These are phyloP conservation scores for Podila clonocystis DNA, from an alignment of 192 early-diverging fungal species.

Conservation along the genomic window DNA sequence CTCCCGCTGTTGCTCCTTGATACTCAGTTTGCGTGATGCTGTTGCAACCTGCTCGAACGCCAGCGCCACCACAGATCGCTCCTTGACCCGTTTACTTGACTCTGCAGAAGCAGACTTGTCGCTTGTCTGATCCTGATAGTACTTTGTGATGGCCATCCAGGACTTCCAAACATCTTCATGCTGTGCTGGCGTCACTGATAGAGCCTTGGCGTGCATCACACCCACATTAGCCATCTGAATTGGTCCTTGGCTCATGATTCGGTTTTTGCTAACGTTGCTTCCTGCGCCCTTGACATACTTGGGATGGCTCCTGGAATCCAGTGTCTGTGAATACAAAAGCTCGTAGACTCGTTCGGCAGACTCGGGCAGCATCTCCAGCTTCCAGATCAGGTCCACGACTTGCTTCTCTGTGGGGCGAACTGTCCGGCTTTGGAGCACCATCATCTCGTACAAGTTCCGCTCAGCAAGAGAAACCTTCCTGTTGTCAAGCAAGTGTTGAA, in stretches of 20 bases:
- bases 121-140: not conserved
- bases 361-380: constrained; percentile 17
- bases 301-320: too few relatives aligned
- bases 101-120: not conserved
- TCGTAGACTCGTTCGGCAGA: constrained; percentile 45
- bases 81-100: not conserved
- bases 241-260: constrained; percentile 24
- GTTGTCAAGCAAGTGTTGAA: constrained; percentile 20
- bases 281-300: not conserved
- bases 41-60: constrained; percentile 40
- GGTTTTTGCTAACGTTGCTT: not conserved
- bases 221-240: constrained; percentile 41
- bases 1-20: not conserved
- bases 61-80: constrained; percentile 8
- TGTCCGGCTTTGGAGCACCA: constrained; percentile 11
- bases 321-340: constrained; percentile 27
- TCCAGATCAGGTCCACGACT: constrained; percentile 43
- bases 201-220: constrained; percentile 37
- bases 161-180: constrained; percentile 24
- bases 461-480: constrained; percentile 20
- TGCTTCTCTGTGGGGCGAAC: constrained; percentile 17
- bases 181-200: not conserved
- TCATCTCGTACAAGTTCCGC: constrained; percentile 35
- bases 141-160: constrained; percentile 20
- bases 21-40: constrained; percentile 6